Base-by-base conservation (phyloP, 1,284 basidiomycete species). In the Leccinum olivaceoglutinosum region DNA sequence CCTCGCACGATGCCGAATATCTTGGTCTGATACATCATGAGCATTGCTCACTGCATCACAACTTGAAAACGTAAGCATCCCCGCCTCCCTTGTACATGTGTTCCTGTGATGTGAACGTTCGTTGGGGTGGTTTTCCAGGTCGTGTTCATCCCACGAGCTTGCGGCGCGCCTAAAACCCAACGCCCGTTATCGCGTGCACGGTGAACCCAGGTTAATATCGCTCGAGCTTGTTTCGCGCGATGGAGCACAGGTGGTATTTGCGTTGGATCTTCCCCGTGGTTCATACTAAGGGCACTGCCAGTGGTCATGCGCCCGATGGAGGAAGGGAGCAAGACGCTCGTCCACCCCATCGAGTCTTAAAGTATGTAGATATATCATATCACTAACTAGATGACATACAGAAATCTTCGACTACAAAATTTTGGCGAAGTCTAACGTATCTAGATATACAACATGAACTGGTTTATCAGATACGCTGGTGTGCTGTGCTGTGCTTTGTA, bases 161-260 rank as follows among this genome's bases (percentile, higher is more conserved):
- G 67, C 70, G 4, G 65, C 63, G 8, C 69, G 66, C 21, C 66
- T 77, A 8, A 1, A 54, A 61, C 7, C 63, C 68, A 6, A 67
- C 65, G 5, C 67, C 73, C 21, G 58, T 77, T 9, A 65, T 71
- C 14, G 70, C 71, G 21, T 73, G 70, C 41, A 57, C 68, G 34
- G 70, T 75, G 16, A 68, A 75, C 53, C 74, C 76, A 1, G 75
- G 75, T 4, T 70, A 66, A 38, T 76, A 73, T 57, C 59, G 59
- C n/a, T 69, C 71, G 5, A 60, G 58, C 12, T 62, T 76, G 9
- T 62, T 67, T 21, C 64, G 68, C 38, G 34, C 16, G 68, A 9
- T 63, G 65, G 65, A 46, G 59, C 11, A 57, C 53, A 41, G 34
- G 14, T 21, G 21, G 21, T 21, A 21, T 21, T 21, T 21, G 21